phyloP scores from a whole-genome alignment of 192 early-diverging fungal species.

The Paraglomus brasilianum region DNA sequence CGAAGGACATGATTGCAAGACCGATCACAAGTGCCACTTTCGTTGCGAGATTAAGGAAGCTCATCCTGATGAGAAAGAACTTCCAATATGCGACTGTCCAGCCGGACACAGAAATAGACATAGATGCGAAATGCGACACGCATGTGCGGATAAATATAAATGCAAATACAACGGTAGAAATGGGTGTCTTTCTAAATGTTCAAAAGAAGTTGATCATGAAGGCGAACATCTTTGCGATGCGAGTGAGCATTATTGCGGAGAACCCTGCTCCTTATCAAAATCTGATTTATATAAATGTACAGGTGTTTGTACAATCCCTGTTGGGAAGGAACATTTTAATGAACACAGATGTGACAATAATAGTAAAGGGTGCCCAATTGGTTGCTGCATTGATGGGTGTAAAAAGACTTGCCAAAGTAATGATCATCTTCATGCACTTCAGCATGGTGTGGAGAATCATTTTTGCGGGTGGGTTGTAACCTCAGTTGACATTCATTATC shows the following conservation, averaged over 20 bases:
- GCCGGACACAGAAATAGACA: slow-evolving; percentile 17
- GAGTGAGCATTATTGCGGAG: slow-evolving; percentile 35
- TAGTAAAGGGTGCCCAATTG: slow-evolving; percentile 20
- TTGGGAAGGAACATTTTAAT: slow-evolving; percentile 20
- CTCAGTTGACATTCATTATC: too few species aligned
- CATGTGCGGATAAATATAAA: slow-evolving; percentile 20
- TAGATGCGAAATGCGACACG: slow-evolving; percentile 4
- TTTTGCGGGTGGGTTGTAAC: slow-evolving; percentile 33
- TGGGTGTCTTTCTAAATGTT: slow-evolving; percentile 8
- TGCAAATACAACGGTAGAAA: slow-evolving; percentile 7
- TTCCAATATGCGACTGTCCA: background rate
- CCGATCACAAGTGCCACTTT: slow-evolving; percentile 25
- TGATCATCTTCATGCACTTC: slow-evolving; percentile 23
- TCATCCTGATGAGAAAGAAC: slow-evolving; percentile 2
- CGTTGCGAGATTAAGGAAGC: slow-evolving; percentile 21
- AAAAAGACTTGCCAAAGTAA: slow-evolving; percentile 1
- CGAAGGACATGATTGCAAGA: slow-evolving; percentile 28
- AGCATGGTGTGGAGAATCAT: background rate
- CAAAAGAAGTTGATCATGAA: slow-evolving; percentile 30
- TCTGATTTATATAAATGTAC: background rate
- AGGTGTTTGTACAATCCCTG: background rate
- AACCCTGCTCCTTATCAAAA: slow-evolving; percentile 35
- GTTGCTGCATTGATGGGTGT: slow-evolving; percentile 11
- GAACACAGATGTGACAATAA: slow-evolving; percentile 36
- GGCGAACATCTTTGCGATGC: slow-evolving; percentile 34